Percentiles rank a stretch among this genome's conserved stretches.
These are phyloP conservation scores for Urochloa ruziziensis DNA, from an alignment of 176 grass and related monocot genomes.

Conservation along the genomic window DNA sequence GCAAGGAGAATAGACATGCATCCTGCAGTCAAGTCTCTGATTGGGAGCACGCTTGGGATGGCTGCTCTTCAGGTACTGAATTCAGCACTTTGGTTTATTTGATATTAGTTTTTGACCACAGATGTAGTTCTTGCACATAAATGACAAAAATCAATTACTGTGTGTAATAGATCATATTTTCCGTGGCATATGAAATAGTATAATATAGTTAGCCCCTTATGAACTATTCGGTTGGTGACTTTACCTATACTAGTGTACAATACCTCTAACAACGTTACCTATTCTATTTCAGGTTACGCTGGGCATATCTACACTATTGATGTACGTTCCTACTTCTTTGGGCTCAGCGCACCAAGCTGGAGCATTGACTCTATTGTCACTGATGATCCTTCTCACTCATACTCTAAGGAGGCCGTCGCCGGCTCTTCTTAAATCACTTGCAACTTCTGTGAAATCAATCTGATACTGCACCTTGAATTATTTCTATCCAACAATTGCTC, in stretches of 20 bases:
- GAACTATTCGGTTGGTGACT: not conserved
- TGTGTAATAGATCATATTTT: too few relatives aligned
- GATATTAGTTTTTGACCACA: not conserved
- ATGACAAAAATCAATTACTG: too few relatives aligned
- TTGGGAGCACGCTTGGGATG: conserved; percentile 80
- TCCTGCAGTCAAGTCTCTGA: conserved; percentile 74
- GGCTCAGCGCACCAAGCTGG: conserved; percentile 96
- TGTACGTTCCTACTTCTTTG: conserved; percentile 84
- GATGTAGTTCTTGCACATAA: not conserved
- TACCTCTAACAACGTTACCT: not conserved
- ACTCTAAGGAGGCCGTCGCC: conserved; percentile 79
- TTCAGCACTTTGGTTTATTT: not conserved
- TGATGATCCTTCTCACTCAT: conserved; percentile 80
- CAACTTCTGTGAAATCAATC: conserved; percentile 34
- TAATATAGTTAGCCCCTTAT: not conserved
- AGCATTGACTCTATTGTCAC: conserved; percentile 70
- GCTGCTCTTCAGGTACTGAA: conserved; percentile 76
- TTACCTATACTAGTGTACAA: not conserved
- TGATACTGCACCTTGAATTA: not conserved
- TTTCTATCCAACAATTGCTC: not conserved
- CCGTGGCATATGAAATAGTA: not conserved
- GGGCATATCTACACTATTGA: conserved; percentile 88
- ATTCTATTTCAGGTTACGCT: conserved; percentile 67
- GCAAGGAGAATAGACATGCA: conserved; percentile 81
- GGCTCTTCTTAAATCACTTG: conserved; percentile 59